Base-by-base conservation (phyloP, 1,139 yeast genomes). In the Zygosaccharomyces pseudobailii region DNA sequence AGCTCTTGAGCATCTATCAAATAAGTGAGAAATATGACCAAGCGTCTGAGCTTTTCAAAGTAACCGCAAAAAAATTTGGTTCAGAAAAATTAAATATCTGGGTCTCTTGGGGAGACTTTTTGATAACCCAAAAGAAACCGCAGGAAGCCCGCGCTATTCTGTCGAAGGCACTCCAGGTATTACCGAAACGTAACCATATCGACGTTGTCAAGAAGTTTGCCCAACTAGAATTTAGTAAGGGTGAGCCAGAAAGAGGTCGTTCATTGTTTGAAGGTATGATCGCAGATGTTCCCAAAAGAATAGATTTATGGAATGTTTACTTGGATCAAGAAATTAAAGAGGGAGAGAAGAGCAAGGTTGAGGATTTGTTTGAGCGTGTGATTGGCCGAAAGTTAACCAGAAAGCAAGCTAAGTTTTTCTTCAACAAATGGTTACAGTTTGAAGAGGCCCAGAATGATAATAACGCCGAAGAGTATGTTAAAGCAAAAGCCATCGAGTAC, bases 381-480 rank as follows among this genome's bases (percentile, higher is more conserved):
- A 66, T 79, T 47, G 60, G 72, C 28, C 80, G 78, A 67, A 87
- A 86, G 68, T 69, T 90, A 50, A 76, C 86, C n/a, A 79, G 84
- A 68, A 92, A 90, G 67, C 97, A 89, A 70, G 97, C 96, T 58
- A 89, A 87, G 70, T 88, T 87, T 72, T 87, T 92, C 77, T 90
- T 89, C 72, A 87, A 83, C 61, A 92, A 92, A 65, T 90, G 97
- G 97, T 77, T 88, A 53, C 72, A 76, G 20, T 86, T 73, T 62
- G 97, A 89, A 69, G 90, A 85, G 62, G 76, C 76, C 50, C 66
- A 73, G 52, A 82, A 79, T 19, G 94, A 87, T 62, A 79, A 74
- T 47, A 84, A 82, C 70, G 79, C 84, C 54, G 78, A 80, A 51
- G 94, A 87, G 55, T 83, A 86, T 55, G 96, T 90, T 50, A 90